These are phyloP conservation scores for Azolla pinnata DNA, from an alignment of 75 land plant species.

Conservation along the genomic window DNA sequence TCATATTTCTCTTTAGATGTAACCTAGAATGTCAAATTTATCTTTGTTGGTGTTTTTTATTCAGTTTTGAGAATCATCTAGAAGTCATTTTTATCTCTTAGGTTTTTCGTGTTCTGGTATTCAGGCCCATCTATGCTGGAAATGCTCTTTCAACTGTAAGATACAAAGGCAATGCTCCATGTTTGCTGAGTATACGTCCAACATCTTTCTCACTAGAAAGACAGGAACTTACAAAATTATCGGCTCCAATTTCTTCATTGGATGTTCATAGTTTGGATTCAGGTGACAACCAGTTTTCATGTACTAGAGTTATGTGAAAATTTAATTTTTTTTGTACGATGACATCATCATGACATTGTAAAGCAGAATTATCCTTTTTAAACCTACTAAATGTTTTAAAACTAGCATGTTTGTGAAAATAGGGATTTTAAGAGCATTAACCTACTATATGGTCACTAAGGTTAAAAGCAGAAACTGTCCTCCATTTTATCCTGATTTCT, in stretches of 20 bases:
- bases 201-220: conserved; percentile 56
- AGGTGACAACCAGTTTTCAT: too few species aligned
- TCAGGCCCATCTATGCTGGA: conserved; percentile 97
- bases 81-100: not conserved
- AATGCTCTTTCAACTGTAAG: conserved; percentile 80
- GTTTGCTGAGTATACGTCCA: conserved; percentile 68
- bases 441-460: too few species aligned
- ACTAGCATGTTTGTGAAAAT: too few species aligned
- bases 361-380: too few species aligned
- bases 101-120: not conserved
- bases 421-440: too few species aligned
- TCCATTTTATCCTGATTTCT: too few species aligned
- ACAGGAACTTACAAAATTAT: conserved; percentile 12
- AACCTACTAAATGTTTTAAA: too few species aligned
- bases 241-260: conserved; percentile 47
- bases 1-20: conserved; percentile 2
- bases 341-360: too few species aligned
- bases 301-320: too few species aligned
- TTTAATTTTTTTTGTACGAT: too few species aligned
- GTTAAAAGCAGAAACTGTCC: too few species aligned
- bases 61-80: not conserved
- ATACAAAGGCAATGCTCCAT: conserved; percentile 65
- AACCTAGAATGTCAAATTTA: not conserved
- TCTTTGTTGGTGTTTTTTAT: not conserved
- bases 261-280: conserved; percentile 61